Conservation (phyloP, 2,329 filamentous ascomycete genomes). For the Arthrobotrys entomopaga region DNA sequence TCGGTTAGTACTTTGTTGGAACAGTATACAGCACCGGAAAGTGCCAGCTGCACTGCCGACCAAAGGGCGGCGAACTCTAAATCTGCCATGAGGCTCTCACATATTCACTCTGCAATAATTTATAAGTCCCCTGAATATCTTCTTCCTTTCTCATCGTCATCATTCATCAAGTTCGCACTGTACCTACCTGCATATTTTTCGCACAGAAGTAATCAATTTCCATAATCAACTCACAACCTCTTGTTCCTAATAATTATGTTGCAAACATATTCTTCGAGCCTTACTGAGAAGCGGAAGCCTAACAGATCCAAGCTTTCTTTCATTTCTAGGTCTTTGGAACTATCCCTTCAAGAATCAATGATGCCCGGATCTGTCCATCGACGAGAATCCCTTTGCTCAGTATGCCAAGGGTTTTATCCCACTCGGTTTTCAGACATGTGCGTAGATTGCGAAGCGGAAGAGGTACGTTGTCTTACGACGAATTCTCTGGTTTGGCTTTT, state of each 20-base stretch:
- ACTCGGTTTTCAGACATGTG: conserved; percentile 35
- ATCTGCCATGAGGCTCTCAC: conserved; percentile 21
- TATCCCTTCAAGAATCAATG: neutral
- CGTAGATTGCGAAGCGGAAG: conserved; percentile 35
- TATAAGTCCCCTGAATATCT: conserved; percentile 46
- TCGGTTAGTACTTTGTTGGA: too few species aligned
- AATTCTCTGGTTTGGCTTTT: neutral
- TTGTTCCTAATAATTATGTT: conserved; percentile 1
- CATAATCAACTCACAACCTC: neutral
- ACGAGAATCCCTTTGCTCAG: conserved; percentile 32
- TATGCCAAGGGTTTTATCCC: conserved; percentile 30
- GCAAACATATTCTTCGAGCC: conserved; percentile 27
- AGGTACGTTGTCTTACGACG: conserved; percentile 4
- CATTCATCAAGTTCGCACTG: conserved; percentile 7
- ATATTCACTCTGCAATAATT: neutral
- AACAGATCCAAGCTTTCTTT: neutral
- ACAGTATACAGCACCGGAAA: neutral
- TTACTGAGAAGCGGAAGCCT: conserved; percentile 20
- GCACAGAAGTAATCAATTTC: neutral
- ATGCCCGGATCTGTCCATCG: conserved; percentile 11
- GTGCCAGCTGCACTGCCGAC: neutral
- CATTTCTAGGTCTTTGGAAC: neutral
- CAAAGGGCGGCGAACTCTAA: neutral
- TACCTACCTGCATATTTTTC: neutral
- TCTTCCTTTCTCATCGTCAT: conserved; percentile 33